A percentile compares a stretch with the other conserved stretches of the same genome.
Evolutionary conservation across 805 yeast genomes (phyloP).

Genomic region (Sugiyamaella mastotermitis): DNA sequence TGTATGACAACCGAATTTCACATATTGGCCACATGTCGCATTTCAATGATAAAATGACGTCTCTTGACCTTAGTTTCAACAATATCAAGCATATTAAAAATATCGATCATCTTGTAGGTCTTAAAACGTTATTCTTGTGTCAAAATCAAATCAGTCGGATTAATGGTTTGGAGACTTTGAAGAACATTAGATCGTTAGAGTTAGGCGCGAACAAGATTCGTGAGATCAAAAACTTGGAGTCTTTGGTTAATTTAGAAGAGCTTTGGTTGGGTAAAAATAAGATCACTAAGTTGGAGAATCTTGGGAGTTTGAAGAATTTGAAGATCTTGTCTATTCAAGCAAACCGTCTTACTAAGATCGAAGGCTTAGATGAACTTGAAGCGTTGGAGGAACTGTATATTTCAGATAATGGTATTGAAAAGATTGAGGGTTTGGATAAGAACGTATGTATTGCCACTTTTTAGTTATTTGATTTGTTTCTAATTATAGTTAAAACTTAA

Average conservation of each 20-base stretch:
- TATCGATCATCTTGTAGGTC: slow-evolving; percentile 51
- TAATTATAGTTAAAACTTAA: slow-evolving; percentile 43
- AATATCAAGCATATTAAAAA: slow-evolving; percentile 82
- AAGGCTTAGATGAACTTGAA: slow-evolving; percentile 67
- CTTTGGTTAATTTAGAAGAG: slow-evolving; percentile 55
- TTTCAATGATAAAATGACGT: slow-evolving; percentile 44
- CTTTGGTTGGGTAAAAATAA: slow-evolving; percentile 92
- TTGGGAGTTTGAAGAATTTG: slow-evolving; percentile 54
- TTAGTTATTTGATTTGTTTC: too few species aligned
- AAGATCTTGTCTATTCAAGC: slow-evolving; percentile 83
- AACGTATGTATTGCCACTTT: too few species aligned
- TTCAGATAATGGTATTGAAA: slow-evolving; percentile 73
- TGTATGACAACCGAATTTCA: slow-evolving; percentile 85
- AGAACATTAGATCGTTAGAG: slow-evolving; percentile 63
- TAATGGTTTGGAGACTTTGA: slow-evolving; percentile 54
- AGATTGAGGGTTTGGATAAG: slow-evolving; percentile 72
- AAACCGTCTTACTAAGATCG: slow-evolving; percentile 69
- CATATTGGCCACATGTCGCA: slow-evolving; percentile 71
- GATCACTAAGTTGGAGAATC: slow-evolving; percentile 57
- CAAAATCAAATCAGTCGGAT: slow-evolving; percentile 80
- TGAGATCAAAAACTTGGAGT: slow-evolving; percentile 46
- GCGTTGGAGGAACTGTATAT: slow-evolving; percentile 81
- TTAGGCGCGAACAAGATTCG: slow-evolving; percentile 83
- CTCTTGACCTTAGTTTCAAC: slow-evolving; percentile 82
- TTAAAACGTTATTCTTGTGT: slow-evolving; percentile 74